Percentiles rank a stretch among this genome's conserved stretches.
These are phyloP conservation scores for Stropharia rugosoannulata DNA, from an alignment of 768 basidiomycete genomes.

Conservation along the genomic window DNA sequence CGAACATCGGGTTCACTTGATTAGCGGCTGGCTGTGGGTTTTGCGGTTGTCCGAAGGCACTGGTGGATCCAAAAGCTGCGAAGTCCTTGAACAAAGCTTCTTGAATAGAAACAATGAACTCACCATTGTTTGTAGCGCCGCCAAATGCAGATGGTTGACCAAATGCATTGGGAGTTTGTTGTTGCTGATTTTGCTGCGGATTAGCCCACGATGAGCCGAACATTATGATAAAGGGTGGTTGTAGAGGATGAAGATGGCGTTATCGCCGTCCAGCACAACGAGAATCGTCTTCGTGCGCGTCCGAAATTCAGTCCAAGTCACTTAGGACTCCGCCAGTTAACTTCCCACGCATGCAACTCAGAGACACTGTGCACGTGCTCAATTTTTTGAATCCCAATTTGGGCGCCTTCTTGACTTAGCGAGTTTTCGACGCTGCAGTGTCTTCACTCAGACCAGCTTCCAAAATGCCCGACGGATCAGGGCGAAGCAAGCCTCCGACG, in stretches of 20 bases:
- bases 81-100: slow-evolving; percentile 22
- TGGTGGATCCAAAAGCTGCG: slow-evolving; percentile 52
- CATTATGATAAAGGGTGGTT: slow-evolving; percentile 40
- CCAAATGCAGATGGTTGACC: slow-evolving; percentile 50
- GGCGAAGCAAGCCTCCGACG: slow-evolving; percentile 34
- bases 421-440: slow-evolving; percentile 8
- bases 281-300: slow-evolving; percentile 12
- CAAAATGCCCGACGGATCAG: slow-evolving; percentile 54
- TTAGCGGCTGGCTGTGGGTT: slow-evolving; percentile 61
- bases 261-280: slow-evolving; percentile 19
- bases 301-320: slow-evolving; percentile 22
- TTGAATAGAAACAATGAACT: slow-evolving; percentile 27
- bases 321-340: slow-evolving; percentile 33
- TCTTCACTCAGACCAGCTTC: neutral
- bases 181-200: slow-evolving; percentile 65
- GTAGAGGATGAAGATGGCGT: slow-evolving; percentile 14
- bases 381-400: slow-evolving; percentile 25
- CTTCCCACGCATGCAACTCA: slow-evolving; percentile 16
- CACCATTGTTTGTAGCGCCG: slow-evolving; percentile 32
- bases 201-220: slow-evolving; percentile 75
- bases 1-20: slow-evolving; percentile 80
- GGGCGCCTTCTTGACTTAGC: slow-evolving; percentile 3
- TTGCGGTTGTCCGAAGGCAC: slow-evolving; percentile 59
- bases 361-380: slow-evolving; percentile 30
- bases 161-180: slow-evolving; percentile 60